A percentile compares a stretch with the other conserved stretches of the same genome.
Conservation (phyloP, 768 basidiomycete genomes). For the Mycena amicta region DNA sequence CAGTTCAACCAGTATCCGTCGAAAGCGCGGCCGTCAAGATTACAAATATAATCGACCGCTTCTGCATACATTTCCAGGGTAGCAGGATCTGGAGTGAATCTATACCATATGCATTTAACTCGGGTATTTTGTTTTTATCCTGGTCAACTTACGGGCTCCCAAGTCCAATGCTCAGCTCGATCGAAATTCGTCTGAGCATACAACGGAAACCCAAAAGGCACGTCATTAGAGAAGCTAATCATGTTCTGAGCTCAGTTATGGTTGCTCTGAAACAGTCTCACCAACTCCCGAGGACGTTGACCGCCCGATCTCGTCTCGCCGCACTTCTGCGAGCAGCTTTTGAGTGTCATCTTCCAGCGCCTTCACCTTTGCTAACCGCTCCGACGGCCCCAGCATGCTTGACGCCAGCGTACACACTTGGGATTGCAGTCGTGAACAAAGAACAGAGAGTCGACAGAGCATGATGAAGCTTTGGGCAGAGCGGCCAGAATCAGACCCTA, state of each 20-base stretch:
- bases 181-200: constrained; percentile 25
- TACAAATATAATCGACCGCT: constrained; percentile 24
- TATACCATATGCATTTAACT: neutral
- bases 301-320: constrained; percentile 11
- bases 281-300: constrained; percentile 19
- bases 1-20: constrained; percentile 26
- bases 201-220: constrained; percentile 25
- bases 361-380: constrained; percentile 21
- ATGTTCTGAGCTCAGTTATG: neutral
- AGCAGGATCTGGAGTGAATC: constrained; percentile 26
- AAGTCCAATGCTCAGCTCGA: constrained; percentile 25
- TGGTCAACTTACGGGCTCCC: constrained; percentile 25
- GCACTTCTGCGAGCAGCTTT: constrained; percentile 16
- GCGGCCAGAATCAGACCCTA: constrained; percentile 1
- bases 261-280: neutral
- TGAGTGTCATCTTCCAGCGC: constrained; percentile 24
- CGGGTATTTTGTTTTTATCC: no score
- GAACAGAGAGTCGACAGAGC: constrained; percentile 23
- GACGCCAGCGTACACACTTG: constrained; percentile 25
- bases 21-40: constrained; percentile 15
- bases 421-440: constrained; percentile 21
- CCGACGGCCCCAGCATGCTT: constrained; percentile 10
- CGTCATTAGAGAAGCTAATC: constrained; percentile 21
- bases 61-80: constrained; percentile 25
- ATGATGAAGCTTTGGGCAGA: constrained; percentile 17